Percentiles rank a stretch among this genome's conserved stretches.
Conservation (phyloP, 192 early-diverging fungal species). For the Hyaloraphidium curvatum region DNA sequence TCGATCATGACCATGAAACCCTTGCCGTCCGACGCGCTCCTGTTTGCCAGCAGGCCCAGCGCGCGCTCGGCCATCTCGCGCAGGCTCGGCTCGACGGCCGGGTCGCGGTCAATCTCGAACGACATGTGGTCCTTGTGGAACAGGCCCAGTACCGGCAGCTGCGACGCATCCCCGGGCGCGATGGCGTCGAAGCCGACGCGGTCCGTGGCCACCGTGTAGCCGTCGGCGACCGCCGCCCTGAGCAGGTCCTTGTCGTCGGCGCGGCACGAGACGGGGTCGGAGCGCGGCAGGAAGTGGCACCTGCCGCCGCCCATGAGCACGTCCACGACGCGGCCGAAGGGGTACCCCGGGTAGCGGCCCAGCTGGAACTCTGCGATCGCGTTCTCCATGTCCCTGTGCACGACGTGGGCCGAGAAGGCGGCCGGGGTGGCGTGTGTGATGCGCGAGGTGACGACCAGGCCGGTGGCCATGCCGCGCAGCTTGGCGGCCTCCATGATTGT, state of each 20-base stretch:
- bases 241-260: slow-evolving; percentile 50
- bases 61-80: slow-evolving; percentile 70
- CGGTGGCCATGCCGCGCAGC: slow-evolving; percentile 56
- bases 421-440: slow-evolving; percentile 88
- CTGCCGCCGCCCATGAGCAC: slow-evolving; percentile 79
- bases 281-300: slow-evolving; percentile 71
- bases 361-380: slow-evolving; percentile 80
- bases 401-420: slow-evolving; percentile 62
- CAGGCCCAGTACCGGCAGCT: slow-evolving; percentile 50
- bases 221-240: slow-evolving; percentile 27
- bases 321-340: slow-evolving; percentile 62
- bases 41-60: slow-evolving; percentile 41
- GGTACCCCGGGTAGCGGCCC: too few species aligned
- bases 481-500: slow-evolving; percentile 91
- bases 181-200: slow-evolving; percentile 43
- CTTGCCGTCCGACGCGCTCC: slow-evolving; percentile 23
- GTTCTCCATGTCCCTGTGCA: slow-evolving; percentile 55
- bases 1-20: slow-evolving; percentile 98
- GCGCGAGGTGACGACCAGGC: slow-evolving; percentile 78
- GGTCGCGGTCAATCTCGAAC: slow-evolving; percentile 72
- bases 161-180: slow-evolving; percentile 8
- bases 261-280: slow-evolving; percentile 46
- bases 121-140: slow-evolving; percentile 80
- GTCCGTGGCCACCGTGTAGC: slow-evolving; percentile 39
- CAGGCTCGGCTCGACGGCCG: slow-evolving; percentile 49